Percentiles rank a stretch among this genome's conserved stretches.
These are phyloP conservation scores for Jatropha podagrica DNA, from an alignment of 441 rosid species.

Conservation along the genomic window DNA sequence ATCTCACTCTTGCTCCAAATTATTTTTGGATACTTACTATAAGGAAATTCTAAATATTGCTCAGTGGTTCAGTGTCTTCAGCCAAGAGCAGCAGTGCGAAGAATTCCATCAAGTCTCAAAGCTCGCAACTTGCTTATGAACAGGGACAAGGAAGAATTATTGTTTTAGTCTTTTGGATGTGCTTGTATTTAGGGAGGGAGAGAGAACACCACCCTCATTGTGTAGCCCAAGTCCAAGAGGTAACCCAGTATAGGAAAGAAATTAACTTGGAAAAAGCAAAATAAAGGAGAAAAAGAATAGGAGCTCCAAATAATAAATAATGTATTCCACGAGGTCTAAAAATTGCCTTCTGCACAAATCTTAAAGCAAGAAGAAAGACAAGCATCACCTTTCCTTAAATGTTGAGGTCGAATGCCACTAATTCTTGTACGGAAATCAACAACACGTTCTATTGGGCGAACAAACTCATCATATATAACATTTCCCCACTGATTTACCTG, in stretches of 20 bases:
- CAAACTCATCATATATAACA: slow-evolving; percentile 84
- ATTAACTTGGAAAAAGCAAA: not conserved
- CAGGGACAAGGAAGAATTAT: not conserved
- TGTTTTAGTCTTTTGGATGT: not conserved
- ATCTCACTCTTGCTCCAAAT: not conserved
- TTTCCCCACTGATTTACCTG: slow-evolving; percentile 96
- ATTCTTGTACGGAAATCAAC: slow-evolving; percentile 85
- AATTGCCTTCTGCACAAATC: not conserved
- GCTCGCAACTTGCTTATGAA: not conserved
- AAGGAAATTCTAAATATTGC: not conserved
- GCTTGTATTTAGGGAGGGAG: not conserved
- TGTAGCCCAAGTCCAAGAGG: not conserved
- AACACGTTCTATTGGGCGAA: slow-evolving; percentile 81
- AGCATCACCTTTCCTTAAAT: slow-evolving; percentile 65
- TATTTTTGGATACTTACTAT: no score
- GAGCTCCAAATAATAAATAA: not conserved
- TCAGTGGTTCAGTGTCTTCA: not conserved
- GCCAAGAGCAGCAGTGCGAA: not conserved
- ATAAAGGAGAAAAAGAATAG: not conserved
- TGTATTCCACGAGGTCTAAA: no score
- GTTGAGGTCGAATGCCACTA: slow-evolving; percentile 88
- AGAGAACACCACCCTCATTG: not conserved
- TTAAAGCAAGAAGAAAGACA: slow-evolving; percentile 16
- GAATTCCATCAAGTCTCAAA: not conserved
- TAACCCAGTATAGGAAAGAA: not conserved